Evolutionary conservation across 2,329 filamentous ascomycete species (phyloP), one percentile per base, ranked within the genome.

Genomic region (Pyricularia sp.): DNA sequence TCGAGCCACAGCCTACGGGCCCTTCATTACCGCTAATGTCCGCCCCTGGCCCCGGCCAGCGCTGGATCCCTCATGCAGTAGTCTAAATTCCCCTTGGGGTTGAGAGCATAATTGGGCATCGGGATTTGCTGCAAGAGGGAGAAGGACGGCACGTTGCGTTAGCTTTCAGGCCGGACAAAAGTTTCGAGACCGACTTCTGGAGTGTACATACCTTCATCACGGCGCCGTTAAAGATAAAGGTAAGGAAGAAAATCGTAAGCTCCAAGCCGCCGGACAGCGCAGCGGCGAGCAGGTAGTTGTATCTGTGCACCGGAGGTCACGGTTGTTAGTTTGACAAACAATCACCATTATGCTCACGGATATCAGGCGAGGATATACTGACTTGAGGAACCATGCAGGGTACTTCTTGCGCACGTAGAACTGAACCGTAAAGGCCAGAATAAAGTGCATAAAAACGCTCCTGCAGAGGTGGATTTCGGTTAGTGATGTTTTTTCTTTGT

Each of bases 141-240:
- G n/a, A 36, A 36, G 4, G 33, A 36, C 11, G 14, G 33, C 12
- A 30, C 17, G 17, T 7, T 9, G 17, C 10, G 64, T 65, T 11
- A 65, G 64, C 23, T 17, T 36, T 36, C 33, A 14, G 33, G 6
- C 2, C 2, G 33, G 33, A 36, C 33, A 12, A 36, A 36, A 14
- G n/a, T n/a, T n/a, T 12, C 4, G 11, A 14, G 12, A 36, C 33
- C 12, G 6, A 36, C 33, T n/a, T 23, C 5, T 31, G 12, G 12
- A 17, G 4, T 66, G 2, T 10, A 30, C 42, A 30, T 64, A 55
- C 67, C 63, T 61, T 64, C 72, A 73, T 50, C 72, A 73, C 36
- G 50, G 79, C 81, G 7, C 82, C 82, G 63, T 81, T 78, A 0
- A 84, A 78, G 0, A 78, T 78, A 73, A 82, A 81, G 0, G 78